Base-by-base conservation (phyloP, 2,329 filamentous ascomycete genomes). In the Epicoccum nigrum region DNA sequence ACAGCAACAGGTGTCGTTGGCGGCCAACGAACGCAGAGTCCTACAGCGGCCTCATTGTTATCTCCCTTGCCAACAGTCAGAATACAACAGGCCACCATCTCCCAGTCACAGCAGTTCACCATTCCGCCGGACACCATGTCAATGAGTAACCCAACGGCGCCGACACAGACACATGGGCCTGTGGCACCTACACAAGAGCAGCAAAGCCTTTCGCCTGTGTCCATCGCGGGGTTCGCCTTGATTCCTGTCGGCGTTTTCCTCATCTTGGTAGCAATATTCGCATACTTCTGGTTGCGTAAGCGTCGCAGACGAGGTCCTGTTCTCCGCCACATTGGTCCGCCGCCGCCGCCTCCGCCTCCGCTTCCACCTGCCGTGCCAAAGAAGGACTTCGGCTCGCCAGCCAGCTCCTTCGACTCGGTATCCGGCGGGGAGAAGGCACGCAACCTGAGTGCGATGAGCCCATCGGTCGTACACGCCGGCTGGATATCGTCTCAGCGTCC, bases 181-280 rank as follows among this genome's bases (percentile, higher is more conserved):
- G 31, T 38, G 3, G 27, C 21, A 9, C 27, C 27, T 19, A 12
- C 53, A 42, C 30, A 44, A 11, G 37, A 43, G 11, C 19, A 30
- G 20, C 23, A 49, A 57, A 45, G 34, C 48, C 34, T 48, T 41
- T 15, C 58, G 30, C 4, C 58, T 41, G 20, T 8, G 19, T 47
- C 49, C 2, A 30, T 67, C 63, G 35, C 67, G 9, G 66, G 64
- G 9, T 56, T 69, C 11, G 64, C 55, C 6, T 63, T 67, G 54
- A 60, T 65, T 30, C 65, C 67, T 4, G 43, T 66, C 5, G 54
- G 58, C 1, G 47, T 59, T 11, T 43, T 54, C n/a, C 20, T 64
- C 2, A 55, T 57, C 41, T 48, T 51, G 13, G 19, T 54, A 8
- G 55, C 49, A n/a, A 40, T 63, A 17, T 57, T 62, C 50, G 54